A percentile compares a stretch with the other conserved stretches of the same genome.
Conservation (phyloP, 208 protist genomes). For the Crithidia bombi region DNA sequence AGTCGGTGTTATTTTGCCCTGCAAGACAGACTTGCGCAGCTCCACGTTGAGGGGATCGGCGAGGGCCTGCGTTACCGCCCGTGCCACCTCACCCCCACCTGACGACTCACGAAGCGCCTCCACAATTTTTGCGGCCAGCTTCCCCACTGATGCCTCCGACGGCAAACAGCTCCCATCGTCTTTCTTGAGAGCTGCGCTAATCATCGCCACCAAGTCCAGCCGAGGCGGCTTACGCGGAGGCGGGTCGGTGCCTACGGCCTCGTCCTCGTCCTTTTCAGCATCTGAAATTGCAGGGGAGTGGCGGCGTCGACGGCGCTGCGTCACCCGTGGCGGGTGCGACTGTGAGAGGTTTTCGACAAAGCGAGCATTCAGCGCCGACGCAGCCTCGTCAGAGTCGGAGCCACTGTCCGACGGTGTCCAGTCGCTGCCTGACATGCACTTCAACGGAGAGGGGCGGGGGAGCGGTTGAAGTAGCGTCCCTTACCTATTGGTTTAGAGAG, state of each 20-base stretch:
- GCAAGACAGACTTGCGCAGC: slow-evolving; percentile 43
- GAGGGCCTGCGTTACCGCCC: slow-evolving; percentile 48
- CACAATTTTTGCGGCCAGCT: slow-evolving; percentile 31
- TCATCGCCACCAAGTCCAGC: slow-evolving; percentile 19
- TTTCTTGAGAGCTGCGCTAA: slow-evolving; percentile 23
- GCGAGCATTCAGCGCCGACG: slow-evolving; percentile 15
- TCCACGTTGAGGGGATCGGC: slow-evolving; percentile 55
- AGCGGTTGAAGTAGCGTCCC: too few species aligned
- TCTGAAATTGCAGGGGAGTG: slow-evolving; percentile 2
- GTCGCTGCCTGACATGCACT: slow-evolving; percentile 25
- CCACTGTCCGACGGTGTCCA: slow-evolving; percentile 17
- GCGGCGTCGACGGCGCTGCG: slow-evolving; percentile 13
- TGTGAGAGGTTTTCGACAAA: slow-evolving; percentile 16
- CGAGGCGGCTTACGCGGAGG: slow-evolving; percentile 16
- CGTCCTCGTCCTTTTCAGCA: neutral
- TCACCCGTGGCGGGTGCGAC: slow-evolving; percentile 15
- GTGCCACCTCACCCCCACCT: slow-evolving; percentile 39
- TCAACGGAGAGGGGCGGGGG: too few species aligned
- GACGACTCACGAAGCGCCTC: slow-evolving; percentile 24
- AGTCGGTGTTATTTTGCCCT: slow-evolving; percentile 22
- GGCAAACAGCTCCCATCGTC: neutral
- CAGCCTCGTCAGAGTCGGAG: slow-evolving; percentile 7
- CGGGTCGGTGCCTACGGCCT: neutral
- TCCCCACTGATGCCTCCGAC: slow-evolving; percentile 1
- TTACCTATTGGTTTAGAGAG: too few species aligned